phyloP scores from a whole-genome alignment of 2,329 filamentous ascomycete species.

The Neofusicoccum ribis region DNA sequence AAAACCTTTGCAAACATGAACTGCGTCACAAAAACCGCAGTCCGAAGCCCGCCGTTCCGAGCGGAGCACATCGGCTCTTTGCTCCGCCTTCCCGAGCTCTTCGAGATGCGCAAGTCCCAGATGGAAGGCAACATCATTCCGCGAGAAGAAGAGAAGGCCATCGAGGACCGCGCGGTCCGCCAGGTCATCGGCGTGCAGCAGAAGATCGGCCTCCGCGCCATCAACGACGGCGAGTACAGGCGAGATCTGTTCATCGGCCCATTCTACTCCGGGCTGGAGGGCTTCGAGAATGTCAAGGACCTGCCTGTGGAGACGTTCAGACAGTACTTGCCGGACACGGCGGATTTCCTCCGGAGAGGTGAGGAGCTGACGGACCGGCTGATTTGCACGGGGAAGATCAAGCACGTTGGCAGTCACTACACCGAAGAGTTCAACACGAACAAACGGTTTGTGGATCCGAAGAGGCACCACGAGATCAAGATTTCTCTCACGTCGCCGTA shows the following conservation, averaged over 20 bases:
- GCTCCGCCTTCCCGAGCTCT: constrained; percentile 63
- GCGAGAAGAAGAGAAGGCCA: constrained; percentile 61
- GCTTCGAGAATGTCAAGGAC: constrained; percentile 53
- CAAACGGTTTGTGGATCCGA: constrained; percentile 59
- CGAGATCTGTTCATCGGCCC: constrained; percentile 56
- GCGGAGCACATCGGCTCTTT: constrained; percentile 73
- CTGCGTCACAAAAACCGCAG: constrained; percentile 34
- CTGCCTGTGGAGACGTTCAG: constrained; percentile 48
- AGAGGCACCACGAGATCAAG: constrained; percentile 66
- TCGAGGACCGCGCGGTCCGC: constrained; percentile 56
- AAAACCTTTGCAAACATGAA: background rate
- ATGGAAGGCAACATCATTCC: constrained; percentile 50
- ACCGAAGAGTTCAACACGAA: constrained; percentile 61
- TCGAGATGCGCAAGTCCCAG: constrained; percentile 58
- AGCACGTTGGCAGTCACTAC: constrained; percentile 58
- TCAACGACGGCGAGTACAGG: constrained; percentile 69
- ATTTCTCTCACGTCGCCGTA: constrained; percentile 67
- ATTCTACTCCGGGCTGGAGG: constrained; percentile 56
- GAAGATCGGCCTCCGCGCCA: constrained; percentile 60
- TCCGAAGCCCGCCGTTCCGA: constrained; percentile 61
- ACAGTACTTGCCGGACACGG: constrained; percentile 61
- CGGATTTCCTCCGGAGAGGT: constrained; percentile 62
- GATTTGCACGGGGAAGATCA: constrained; percentile 59
- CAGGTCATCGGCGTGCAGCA: constrained; percentile 58
- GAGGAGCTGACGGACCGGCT: constrained; percentile 55